Percentiles rank a stretch among this genome's conserved stretches.
Evolutionary conservation across 179 eudicot genomes (phyloP).

Genomic region (Silene coronaria): DNA sequence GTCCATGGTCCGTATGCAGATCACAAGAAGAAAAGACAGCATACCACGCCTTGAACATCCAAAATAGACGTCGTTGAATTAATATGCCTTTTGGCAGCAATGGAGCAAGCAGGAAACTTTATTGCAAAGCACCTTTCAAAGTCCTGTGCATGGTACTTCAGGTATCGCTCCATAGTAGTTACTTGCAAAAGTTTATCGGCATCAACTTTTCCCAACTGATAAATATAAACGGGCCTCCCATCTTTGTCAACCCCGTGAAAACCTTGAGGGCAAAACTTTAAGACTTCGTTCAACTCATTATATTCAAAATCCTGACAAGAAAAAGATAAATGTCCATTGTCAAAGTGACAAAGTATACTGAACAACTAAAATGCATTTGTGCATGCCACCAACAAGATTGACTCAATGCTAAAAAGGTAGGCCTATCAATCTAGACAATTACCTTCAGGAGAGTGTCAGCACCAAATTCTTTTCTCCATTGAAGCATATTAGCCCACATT

Average conservation of each 20-base stretch:
- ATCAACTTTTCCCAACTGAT: conserved; percentile 83
- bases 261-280: conserved; percentile 84
- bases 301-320: conserved; percentile 70
- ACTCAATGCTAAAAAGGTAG: not conserved
- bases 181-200: conserved; percentile 86
- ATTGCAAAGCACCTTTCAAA: conserved; percentile 72
- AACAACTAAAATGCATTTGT: not conserved
- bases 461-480: conserved; percentile 78
- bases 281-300: conserved; percentile 71
- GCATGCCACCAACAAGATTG: not conserved
- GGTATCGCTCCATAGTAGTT: conserved; percentile 79
- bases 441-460: conserved; percentile 75
- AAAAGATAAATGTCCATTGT: not conserved
- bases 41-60: conserved; percentile 98
- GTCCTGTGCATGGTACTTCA: conserved; percentile 81
- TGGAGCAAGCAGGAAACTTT: conserved; percentile 95
- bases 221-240: conserved; percentile 85
- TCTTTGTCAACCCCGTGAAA: conserved; percentile 95
- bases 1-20: not conserved
- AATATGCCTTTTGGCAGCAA: conserved; percentile 86
- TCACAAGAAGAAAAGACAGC: conserved; percentile 18
- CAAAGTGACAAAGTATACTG: not conserved
- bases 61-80: conserved; percentile 81
- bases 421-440: conserved; percentile 11
- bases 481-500: conserved; percentile 83